Evolutionary conservation across 805 yeast species (phyloP), one percentile per base, ranked within the genome.

Genomic region (Metschnikowia aberdeeniae): DNA sequence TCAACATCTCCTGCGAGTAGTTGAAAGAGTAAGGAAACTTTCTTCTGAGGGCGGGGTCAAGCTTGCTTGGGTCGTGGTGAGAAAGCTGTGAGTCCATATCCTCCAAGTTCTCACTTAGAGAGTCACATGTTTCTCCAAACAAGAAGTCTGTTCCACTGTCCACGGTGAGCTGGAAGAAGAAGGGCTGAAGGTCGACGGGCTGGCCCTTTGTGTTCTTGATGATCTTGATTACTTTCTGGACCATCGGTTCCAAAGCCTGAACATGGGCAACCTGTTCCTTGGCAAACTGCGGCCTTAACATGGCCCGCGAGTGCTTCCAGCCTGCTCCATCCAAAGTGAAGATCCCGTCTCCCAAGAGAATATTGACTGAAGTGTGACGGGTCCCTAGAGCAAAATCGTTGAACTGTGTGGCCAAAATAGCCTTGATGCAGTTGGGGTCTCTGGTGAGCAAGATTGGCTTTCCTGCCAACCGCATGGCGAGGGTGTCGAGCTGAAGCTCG

Each of bases 251-350:
- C 53, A 60, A 58, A 12, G 55, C 44, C 43, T 48, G 51, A 31
- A 60, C 62, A 31, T 60, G 64, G 9, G 59, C 60, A 8, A 60
- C 54, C 42, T 60, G 62, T 44, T 60, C 64, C 40, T 62, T 50
- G 11, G 62, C 56, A 49, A 60, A 60, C 36, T 59, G 62, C 8
- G 64, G 64, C 34, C 64, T 50, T 53, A 60, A 57, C 63, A 60
- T 54, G 6, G 63, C 55, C 34, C 64, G 46, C 6, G 61, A 55
- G 38, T 60, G 63, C 43, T 60, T 60, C 64, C 64, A 60, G 3
- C 62, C 63, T 9, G 51, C 56, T 9, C 64, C 64, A 34, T 60
- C 64, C 39, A 60, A 50, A 6, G 64, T 60, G 46, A 60, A 60
- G 34, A 60, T 59, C 2, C 64, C 64, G 34, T 59, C 62, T 12